phyloP scores from a whole-genome alignment of 345 rosid species.

The Populus ilicifolia region DNA sequence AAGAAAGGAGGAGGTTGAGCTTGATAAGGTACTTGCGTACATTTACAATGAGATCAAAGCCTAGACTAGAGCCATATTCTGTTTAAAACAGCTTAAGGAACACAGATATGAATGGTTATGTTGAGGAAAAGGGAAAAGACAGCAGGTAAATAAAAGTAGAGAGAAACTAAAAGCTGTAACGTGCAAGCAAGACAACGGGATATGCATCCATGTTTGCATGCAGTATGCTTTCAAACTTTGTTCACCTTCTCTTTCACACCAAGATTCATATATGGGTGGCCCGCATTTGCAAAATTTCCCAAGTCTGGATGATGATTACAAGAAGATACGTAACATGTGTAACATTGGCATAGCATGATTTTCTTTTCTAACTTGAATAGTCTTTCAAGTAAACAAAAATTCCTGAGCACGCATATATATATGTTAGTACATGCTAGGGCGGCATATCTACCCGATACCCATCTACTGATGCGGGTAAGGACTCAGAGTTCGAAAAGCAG shows the following conservation, averaged over 20 bases:
- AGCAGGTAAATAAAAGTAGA: neutral
- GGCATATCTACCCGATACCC: no score
- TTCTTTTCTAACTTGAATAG: no score
- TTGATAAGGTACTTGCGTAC: neutral
- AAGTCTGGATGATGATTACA: neutral
- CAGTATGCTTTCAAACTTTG: neutral
- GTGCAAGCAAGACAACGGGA: constrained; percentile 3
- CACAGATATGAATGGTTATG: neutral
- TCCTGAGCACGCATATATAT: no score
- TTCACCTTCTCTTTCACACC: constrained; percentile 1
- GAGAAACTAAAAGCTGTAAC: neutral
- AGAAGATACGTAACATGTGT: neutral
- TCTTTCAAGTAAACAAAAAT: no score
- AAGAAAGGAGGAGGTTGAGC: neutral
- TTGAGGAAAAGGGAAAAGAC: neutral
- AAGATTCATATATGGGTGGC: neutral
- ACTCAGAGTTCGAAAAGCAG: no score
- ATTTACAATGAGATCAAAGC: neutral
- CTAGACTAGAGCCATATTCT: neutral
- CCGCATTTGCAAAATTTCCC: neutral
- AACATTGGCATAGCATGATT: no score
- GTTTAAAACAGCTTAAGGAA: neutral
- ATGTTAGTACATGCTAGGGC: no score
- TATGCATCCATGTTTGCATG: neutral
- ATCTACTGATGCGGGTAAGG: no score